phyloP scores from a whole-genome alignment of 352 stramenopile genomes.

The Phytopythium delawarense region DNA sequence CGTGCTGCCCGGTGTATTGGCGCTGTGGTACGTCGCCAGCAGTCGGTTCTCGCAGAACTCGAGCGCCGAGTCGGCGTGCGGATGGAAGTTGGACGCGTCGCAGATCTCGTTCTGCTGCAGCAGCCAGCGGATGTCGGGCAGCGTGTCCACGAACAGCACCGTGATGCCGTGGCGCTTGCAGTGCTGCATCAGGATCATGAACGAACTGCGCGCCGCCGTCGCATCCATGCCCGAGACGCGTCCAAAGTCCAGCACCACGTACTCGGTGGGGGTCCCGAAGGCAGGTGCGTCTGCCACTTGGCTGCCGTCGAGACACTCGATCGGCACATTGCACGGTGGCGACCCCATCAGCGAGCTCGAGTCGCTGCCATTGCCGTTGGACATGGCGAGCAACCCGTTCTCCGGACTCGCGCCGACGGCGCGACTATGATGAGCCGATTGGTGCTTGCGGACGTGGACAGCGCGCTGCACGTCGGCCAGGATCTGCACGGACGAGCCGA shows the following conservation, averaged over 20 bases:
- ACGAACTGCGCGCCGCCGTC: slow-evolving; percentile 71
- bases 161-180: slow-evolving; percentile 68
- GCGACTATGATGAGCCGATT: slow-evolving; percentile 15
- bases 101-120: slow-evolving; percentile 75
- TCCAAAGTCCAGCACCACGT: slow-evolving; percentile 88
- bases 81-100: slow-evolving; percentile 57
- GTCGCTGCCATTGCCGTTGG: slow-evolving; percentile 40
- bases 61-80: slow-evolving; percentile 65
- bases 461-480: slow-evolving; percentile 76
- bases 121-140: slow-evolving; percentile 63
- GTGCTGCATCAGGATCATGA: slow-evolving; percentile 82
- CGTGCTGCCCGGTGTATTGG: slow-evolving; percentile 21
- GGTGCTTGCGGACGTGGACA: slow-evolving; percentile 54
- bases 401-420: not conserved
- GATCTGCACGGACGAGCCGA: slow-evolving; percentile 81
- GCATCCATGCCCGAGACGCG: slow-evolving; percentile 88
- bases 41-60: slow-evolving; percentile 77
- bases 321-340: slow-evolving; percentile 34
- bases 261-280: slow-evolving; percentile 42
- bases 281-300: not conserved
- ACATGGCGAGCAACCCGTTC: not conserved
- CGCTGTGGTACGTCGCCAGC: slow-evolving; percentile 27
- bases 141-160: slow-evolving; percentile 63
- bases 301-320: slow-evolving; percentile 74
- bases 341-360: slow-evolving; percentile 7